Evolutionary conservation across 352 stramenopile genomes (phyloP), one percentile per base, ranked within the genome.

Genomic region (Phytophthora vignae): DNA sequence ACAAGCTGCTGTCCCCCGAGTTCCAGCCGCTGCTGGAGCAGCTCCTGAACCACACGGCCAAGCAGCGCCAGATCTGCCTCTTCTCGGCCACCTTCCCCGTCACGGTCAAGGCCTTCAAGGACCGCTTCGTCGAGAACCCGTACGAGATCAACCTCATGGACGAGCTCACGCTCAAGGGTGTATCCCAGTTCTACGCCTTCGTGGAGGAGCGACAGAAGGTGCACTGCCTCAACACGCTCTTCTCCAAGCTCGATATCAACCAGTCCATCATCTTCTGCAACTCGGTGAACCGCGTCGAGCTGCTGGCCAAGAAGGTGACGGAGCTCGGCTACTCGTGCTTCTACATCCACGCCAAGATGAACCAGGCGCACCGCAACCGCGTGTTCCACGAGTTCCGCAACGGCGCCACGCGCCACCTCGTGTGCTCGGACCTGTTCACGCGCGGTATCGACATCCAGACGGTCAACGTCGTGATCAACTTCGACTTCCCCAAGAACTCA

Each of bases 401-500:
- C 67, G 98, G 97, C 49, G 96, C 94, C 2, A 99, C 97, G 46
- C 90, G 98, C 46, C 97, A 99, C 79, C 85, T 99, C 33, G 98
- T 99, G 50, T 99, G 94, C 69, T 99, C 91, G 73, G 98, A 99
- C 74, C 83, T 99, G 52, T 99, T 99, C 78, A 99, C 97, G 56
- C 94, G 98, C 60, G 98, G 98, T 78, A 99, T 99, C 62, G 98
- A 99, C 78, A 99, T 99, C 79, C 97, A 99, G 84, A 98, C 96
- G 57, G 98, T 99, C 21, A 99, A 99, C 77, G 97, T 99, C n/a
- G 98, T 99, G 40, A 99, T 99, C 83, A 99, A 99, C 85, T 99
- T 99, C 79, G 98, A 99, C 85, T 99, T 99, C 78, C 98, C 98
- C 12, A 99, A 99, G 82, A 99, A 99, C 83, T 98, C 93, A 27